Base-by-base conservation (phyloP, 1,139 yeast genomes). In the Chernovozyma sophiae-reginae region DNA sequence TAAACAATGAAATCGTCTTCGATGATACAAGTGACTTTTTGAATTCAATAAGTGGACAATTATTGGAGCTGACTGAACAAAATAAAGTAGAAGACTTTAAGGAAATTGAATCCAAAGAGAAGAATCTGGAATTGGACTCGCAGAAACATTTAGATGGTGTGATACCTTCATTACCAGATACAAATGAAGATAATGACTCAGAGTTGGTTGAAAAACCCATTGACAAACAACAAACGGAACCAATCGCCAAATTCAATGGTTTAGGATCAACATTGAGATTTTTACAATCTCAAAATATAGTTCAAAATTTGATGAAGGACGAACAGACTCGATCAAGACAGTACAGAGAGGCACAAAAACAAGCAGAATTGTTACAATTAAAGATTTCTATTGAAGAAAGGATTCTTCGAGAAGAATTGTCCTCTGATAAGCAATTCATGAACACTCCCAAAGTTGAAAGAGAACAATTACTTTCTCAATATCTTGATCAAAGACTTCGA, bases 11-110 rank as follows among this genome's bases (percentile, higher is more conserved):
- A 1, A 43, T 74, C 24, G 64, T 74, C 0, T 62, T 79, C 32
- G 81, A 81, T 52, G 85, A 79, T 38, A 79, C 78, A 3, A 54
- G 66, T 3, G 83, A 77, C 25, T 82, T 85, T 52, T 62, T 85
- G 41, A 65, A 60, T 15, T 58, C 65, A 1, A 44, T 77, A 29
- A 43, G 42, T 14, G 39, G 34, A n/a, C 42, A 33, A 31, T 28
- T 43, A 12, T 37, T 43, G 28, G 11, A 13, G 25, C 12, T 27
- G 16, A 3, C 8, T 7, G 19, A 12, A 27, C 20, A 15, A 25
- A 33, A n/a, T 16, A 10, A 25, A 17, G 37, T 28, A 25, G 29
- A 24, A 12, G 32, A 25, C 13, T 23, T 13, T 23, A 23, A 26
- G 5, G 19, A 26, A 24, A 18, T 12, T 15, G 26, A 32, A 5